Conservation (phyloP, 768 basidiomycete genomes). For the Botryobasidium botryosum region DNA sequence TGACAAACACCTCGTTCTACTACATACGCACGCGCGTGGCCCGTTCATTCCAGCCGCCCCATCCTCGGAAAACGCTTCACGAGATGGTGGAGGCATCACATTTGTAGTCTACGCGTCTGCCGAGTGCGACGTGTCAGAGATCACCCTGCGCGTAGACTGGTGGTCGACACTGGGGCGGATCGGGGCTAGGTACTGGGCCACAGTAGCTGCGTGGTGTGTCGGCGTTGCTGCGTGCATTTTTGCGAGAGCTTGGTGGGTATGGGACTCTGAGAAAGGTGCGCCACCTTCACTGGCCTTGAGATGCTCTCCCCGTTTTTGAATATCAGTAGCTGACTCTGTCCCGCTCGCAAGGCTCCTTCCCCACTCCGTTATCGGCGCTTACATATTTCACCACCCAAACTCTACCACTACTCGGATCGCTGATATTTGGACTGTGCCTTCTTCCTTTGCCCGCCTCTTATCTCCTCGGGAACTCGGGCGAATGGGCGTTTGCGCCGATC, state of each 20-base stretch:
- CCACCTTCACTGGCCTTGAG: not conserved
- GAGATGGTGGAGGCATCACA: constrained; percentile 25
- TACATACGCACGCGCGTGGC: constrained; percentile 13
- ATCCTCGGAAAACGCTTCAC: constrained; percentile 4
- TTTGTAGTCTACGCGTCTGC: constrained; percentile 45
- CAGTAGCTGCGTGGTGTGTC: constrained; percentile 52
- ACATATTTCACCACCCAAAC: constrained; percentile 24
- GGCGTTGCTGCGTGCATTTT: constrained; percentile 47
- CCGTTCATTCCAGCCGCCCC: constrained; percentile 17
- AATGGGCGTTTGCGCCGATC: constrained; percentile 30
- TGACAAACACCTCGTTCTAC: constrained; percentile 27
- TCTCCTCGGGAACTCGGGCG: constrained; percentile 44
- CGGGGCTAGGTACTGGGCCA: constrained; percentile 57
- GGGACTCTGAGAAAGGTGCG: constrained; percentile 14
- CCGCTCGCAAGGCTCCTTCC: constrained; percentile 18
- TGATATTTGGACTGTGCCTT: constrained; percentile 30
- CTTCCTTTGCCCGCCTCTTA: constrained; percentile 39
- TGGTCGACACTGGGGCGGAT: constrained; percentile 50
- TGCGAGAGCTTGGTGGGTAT: constrained; percentile 31
- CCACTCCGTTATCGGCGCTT: constrained; percentile 35
- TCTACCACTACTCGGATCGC: constrained; percentile 28
- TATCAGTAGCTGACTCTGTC: not conserved
- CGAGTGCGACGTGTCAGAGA: constrained; percentile 29
- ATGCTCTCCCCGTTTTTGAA: not conserved
- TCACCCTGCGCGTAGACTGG: constrained; percentile 53